Evolutionary conservation across 2,329 filamentous ascomycete genomes (phyloP), one percentile per base, ranked within the genome.

Genomic region (Colletotrichum liaoningense): DNA sequence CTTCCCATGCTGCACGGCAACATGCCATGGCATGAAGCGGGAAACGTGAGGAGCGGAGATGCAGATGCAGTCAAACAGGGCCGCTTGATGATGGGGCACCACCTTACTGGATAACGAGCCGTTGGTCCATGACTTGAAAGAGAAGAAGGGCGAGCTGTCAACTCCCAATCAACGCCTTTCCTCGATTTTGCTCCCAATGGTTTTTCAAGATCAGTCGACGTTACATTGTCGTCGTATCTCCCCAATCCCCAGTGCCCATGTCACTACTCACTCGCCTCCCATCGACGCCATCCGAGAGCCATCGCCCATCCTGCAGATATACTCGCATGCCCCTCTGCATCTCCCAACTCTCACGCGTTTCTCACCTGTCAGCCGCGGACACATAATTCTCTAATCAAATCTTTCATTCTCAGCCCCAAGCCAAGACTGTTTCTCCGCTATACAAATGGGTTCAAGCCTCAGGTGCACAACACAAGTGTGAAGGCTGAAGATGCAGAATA

Each of bases 71-170:
- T 42, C 66, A 63, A 60, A 65, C 67, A 69, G 46, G 57, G 65
- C 63, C 55, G 64, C 55, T 78, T 81, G 83, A 82, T 85, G 84
- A 85, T 84, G 83, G 83, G 84, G 84, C 84, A 84, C 75, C 74
- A 74, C 82, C 79, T 81, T 73, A 85, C 84, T 84, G 83, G 83
- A 77, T 73, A 67, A 74, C 63, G n/a, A 26, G n/a, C n/a, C 9
- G 14, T 33, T 19, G 33, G 22, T 55, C 56, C 22, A 22, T 12
- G 11, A 38, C 22, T 30, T 3, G 19, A 9, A 46, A 9, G 6
- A 55, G 30, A 5, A 14, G 30, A 22, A 55, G 12, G 62, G 62
- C 62, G 46, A 26, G 49, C 62, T 30, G 49, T 26, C 22, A 12
- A 19, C 62, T 6, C 54, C 46, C 56, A 62, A 67, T 63, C 63